Evolutionary conservation across 208 protist genomes (phyloP), one percentile per base, ranked within the genome.

Genomic region (Angomonas deanei): DNA sequence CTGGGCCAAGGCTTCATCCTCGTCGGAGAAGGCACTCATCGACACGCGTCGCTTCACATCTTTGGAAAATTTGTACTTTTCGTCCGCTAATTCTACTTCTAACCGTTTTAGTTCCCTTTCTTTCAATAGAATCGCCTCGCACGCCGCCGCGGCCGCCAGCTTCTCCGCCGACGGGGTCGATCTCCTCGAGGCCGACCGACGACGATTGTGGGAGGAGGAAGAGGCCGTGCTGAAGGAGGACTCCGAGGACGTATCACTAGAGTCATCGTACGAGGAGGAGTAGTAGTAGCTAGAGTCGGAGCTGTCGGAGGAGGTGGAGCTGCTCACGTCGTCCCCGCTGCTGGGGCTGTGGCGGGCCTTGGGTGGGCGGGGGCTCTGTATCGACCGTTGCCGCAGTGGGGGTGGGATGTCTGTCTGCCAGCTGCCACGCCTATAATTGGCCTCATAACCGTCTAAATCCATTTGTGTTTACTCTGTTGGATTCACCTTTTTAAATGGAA

Each of bases 1-100:
- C 36, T 71, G 76, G 13, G 66, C 58, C 49, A 77, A 47, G 2
- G 74, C 74, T 36, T 80, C 67, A 38, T 87, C 78, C 27, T 86
- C 74, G 11, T 47, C 68, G 23, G 38, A 63, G 47, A 74, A 76
- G 39, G 55, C 58, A 27, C 68, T 54, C 38, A 59, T 52, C 19
- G 70, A 69, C 10, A 68, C 70, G 26, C 75, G 68, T 24, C 76
- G 58, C 38, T 72, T 67, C 54, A 86, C 74, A 27, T 86, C 73
- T 0, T 68, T 68, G 27, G 78, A 70, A 46, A 88, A 82, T 38
- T 77, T 60, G 21, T 58, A 72, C 62, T 88, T 92, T 49, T 88
- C 75, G 30, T 69, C 60, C 8, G 80, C 57, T 13, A 88, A 69
- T n/a, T 68, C 57, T 13, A 79, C 38, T 61, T 88, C 81, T 42